These are phyloP conservation scores for Trametes sp. DNA, from an alignment of 1,284 basidiomycete genomes.

Conservation along the genomic window DNA sequence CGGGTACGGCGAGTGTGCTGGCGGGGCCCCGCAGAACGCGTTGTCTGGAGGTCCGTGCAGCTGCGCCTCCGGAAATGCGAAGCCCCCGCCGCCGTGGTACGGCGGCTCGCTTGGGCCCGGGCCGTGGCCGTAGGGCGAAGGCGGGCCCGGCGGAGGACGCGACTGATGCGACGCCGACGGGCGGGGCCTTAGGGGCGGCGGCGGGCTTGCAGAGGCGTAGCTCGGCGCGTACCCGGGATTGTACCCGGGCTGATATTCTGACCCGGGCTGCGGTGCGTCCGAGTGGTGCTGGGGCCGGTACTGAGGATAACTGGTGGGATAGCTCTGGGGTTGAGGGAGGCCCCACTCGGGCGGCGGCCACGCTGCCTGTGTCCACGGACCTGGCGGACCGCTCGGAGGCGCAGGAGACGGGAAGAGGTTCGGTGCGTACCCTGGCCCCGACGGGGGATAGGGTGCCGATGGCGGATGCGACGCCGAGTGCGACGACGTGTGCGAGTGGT, in stretches of 20 bases:
- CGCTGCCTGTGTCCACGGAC: slow-evolving; percentile 43
- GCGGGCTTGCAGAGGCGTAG: slow-evolving; percentile 18
- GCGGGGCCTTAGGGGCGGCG: slow-evolving; percentile 25
- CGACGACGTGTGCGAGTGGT: slow-evolving; percentile 22
- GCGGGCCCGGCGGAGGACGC: slow-evolving; percentile 11
- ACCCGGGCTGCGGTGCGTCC: slow-evolving; percentile 4
- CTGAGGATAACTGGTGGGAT: slow-evolving; percentile 13
- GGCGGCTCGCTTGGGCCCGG: background rate
- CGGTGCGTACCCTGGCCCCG: slow-evolving; percentile 20
- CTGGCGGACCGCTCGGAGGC: slow-evolving; percentile 18
- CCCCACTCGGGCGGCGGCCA: slow-evolving; percentile 60
- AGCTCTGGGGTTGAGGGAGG: slow-evolving; percentile 25
- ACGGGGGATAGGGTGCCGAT: slow-evolving; percentile 6
- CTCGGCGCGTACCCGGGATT: slow-evolving; percentile 27
- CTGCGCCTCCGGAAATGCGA: slow-evolving; percentile 36
- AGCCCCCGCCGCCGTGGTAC: slow-evolving; percentile 25
- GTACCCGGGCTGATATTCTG: slow-evolving; percentile 25
- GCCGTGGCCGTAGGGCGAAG: slow-evolving; percentile 4
- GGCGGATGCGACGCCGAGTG: slow-evolving; percentile 23
- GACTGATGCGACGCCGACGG: slow-evolving; percentile 29
- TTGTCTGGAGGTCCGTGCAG: slow-evolving; percentile 4
- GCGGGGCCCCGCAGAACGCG: slow-evolving; percentile 15
- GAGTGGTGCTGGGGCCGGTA: slow-evolving; percentile 3
- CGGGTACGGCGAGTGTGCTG: slow-evolving; percentile 20
- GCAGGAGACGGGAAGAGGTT: slow-evolving; percentile 19